These are phyloP conservation scores for Trichoderma pleuroti DNA, from an alignment of 2,329 filamentous ascomycete genomes.

Conservation along the genomic window DNA sequence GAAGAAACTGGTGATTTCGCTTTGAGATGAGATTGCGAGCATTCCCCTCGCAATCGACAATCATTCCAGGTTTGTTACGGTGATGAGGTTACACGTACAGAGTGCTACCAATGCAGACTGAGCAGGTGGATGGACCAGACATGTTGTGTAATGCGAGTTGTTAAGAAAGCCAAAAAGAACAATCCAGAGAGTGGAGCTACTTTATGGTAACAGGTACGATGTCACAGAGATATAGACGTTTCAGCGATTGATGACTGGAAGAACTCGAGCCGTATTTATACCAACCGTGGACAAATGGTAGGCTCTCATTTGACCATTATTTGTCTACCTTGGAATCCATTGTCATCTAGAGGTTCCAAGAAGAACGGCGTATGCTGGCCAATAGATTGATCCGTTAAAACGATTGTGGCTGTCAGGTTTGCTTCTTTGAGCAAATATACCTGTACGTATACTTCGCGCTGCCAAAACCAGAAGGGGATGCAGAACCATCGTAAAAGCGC, in stretches of 20 bases:
- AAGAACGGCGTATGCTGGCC: not conserved
- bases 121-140: not conserved
- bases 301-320: not conserved
- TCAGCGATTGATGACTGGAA: not conserved
- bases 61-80: not conserved
- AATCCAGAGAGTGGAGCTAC: not conserved
- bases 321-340: not conserved
- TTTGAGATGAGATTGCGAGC: not conserved
- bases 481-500: not conserved
- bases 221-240: rapidly evolving
- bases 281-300: not conserved
- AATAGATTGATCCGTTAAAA: not conserved
- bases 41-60: not conserved
- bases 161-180: not conserved
- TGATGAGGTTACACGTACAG: not conserved
- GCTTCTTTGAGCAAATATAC: not conserved
- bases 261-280: not conserved
- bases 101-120: not conserved
- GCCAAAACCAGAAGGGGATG: not conserved
- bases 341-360: not conserved
- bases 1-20: not conserved
- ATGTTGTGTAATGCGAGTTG: not conserved
- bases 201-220: not conserved
- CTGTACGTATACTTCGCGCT: not conserved
- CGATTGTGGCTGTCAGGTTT: not conserved